Base-by-base conservation (phyloP, 2,329 filamentous ascomycete genomes). In the Ceratocystiopsis sp. region DNA sequence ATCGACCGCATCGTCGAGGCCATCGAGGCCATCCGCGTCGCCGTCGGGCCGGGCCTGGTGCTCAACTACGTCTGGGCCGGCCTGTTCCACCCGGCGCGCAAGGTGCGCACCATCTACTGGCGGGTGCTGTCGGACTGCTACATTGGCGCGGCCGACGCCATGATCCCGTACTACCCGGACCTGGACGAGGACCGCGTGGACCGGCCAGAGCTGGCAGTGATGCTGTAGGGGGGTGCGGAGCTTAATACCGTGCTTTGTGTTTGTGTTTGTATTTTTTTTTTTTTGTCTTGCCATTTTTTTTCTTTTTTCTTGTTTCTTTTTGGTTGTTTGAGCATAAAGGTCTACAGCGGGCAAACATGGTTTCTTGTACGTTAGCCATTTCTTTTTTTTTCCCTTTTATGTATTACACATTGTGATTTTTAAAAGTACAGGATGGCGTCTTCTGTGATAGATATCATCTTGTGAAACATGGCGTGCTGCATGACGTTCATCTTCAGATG, bases 61-160 rank as follows among this genome's bases (percentile, higher is more conserved):
- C 81, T 98, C 72, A 98, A 98, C 65, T 98, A 98, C 60, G 80
- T 96, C 47, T 96, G 87, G 87, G 89, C 91, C 0, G 91, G 91
- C 16, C 68, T 98, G 16, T 98, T 98, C 70, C 93, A 98, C 58
- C 89, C 91, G 0, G 91, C 91, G 3, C 75, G 91, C 49, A 96
- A 96, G 65, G 91, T 98, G 43, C 75, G 91, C 48, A 80, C 77
- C 49, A 91, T 93, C 17, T 98, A 96, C 65, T 98, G 91, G 89
- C 72, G 91, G 46, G 66, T 98, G 37, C 95, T 95, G 65, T 98
- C 98, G 55, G 86, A 95, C 59, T 85, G 87, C 4, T 98, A 98
- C 57, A 89, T 96, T 40, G 84, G 93, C 57, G 78, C 74, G 32
- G 89, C 89, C 16, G 91, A 98, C 61, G 77, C 85, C 25, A 93